phyloP scores from a whole-genome alignment of 345 rosid species.

The Erodium maritimum region DNA sequence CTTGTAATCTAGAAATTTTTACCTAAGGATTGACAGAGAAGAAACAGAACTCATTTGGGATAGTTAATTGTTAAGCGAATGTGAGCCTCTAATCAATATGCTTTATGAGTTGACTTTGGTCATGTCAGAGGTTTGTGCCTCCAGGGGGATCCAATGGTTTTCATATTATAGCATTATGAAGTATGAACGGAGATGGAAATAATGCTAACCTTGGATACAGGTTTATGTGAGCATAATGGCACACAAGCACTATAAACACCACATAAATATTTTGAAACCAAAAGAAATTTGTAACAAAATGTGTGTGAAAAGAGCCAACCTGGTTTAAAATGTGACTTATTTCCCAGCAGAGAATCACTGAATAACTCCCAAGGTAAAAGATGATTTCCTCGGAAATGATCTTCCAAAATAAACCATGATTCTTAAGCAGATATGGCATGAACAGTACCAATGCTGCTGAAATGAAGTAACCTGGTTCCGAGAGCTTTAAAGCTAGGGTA shows the following conservation, averaged over 20 bases:
- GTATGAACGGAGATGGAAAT: too few relatives aligned
- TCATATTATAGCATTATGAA: neutral
- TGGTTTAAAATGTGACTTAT: conserved; percentile 63
- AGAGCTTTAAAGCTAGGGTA: conserved; percentile 45
- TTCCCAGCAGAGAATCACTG: conserved; percentile 78
- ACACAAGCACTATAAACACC: neutral
- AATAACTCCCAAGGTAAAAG: conserved; percentile 43
- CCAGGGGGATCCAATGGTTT: neutral
- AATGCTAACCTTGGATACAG: neutral
- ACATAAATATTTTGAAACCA: neutral
- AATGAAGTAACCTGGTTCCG: conserved; percentile 29
- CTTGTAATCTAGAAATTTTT: neutral
- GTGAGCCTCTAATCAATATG: too few relatives aligned
- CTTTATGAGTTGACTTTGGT: too few relatives aligned
- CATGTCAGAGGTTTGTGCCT: neutral
- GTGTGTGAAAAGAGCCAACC: conserved; percentile 33
- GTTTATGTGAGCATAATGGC: neutral
- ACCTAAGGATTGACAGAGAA: neutral
- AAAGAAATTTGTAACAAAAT: neutral
- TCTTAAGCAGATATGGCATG: conserved; percentile 23
- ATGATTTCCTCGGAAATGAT: conserved; percentile 44
- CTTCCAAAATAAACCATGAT: conserved; percentile 28
- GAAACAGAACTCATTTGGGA: neutral
- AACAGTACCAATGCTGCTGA: conserved; percentile 36
- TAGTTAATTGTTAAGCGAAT: neutral